These are phyloP conservation scores for Tausonia pullulans DNA, from an alignment of 1,284 basidiomycete species.

Conservation along the genomic window DNA sequence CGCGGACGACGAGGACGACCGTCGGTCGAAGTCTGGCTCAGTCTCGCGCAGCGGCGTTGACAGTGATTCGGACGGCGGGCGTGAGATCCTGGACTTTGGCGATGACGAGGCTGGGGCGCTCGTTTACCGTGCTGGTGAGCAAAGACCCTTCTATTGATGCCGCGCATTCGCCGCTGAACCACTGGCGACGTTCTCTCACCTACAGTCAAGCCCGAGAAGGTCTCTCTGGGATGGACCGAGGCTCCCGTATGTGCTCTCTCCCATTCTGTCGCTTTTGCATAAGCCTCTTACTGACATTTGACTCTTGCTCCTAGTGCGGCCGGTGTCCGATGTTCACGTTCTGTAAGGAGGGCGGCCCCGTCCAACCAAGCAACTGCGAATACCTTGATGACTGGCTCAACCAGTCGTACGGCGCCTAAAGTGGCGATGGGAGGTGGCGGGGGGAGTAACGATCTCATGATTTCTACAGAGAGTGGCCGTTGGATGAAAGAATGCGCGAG, in stretches of 20 bases:
- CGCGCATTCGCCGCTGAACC: background rate
- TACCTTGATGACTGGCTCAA: conserved; percentile 13
- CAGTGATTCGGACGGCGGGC: background rate
- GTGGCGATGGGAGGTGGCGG: too few species aligned
- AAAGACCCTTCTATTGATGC: background rate
- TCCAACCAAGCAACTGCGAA: conserved; percentile 11
- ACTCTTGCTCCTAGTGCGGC: background rate
- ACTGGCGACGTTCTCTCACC: too few species aligned
- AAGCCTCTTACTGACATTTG: too few species aligned
- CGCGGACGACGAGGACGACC: conserved; percentile 4
- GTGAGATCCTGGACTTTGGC: conserved; percentile 1
- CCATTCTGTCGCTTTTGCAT: too few species aligned
- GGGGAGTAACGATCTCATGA: too few species aligned
- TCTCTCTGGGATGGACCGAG: conserved; percentile 14
- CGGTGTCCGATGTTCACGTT: conserved; percentile 16
- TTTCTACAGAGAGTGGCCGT: too few species aligned
- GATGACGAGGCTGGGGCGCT: conserved; percentile 8
- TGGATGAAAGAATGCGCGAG: too few species aligned
- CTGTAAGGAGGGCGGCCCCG: conserved; percentile 14
- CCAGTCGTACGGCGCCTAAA: background rate
- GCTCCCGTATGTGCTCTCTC: background rate
- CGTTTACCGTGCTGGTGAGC: conserved; percentile 11
- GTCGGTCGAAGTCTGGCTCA: background rate
- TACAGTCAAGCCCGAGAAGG: conserved; percentile 14
- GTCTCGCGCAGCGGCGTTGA: too few species aligned